phyloP scores from a whole-genome alignment of 2,329 filamentous ascomycete genomes.

The Botryotinia convoluta region DNA sequence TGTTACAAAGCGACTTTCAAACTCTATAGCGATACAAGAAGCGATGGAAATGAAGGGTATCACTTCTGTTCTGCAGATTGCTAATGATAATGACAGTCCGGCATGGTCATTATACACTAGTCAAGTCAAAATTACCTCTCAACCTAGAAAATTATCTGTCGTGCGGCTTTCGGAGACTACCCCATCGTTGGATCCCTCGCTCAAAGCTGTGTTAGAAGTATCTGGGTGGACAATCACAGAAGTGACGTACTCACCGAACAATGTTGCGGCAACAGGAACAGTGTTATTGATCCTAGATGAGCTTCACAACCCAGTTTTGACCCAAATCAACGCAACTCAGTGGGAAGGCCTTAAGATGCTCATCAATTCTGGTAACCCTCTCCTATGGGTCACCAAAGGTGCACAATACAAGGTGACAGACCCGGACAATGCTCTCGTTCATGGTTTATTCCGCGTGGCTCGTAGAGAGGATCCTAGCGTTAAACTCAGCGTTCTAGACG shows the following conservation, averaged over 20 bases:
- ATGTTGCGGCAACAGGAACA: not conserved
- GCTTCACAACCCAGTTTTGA: conserved; percentile 20
- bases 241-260: not conserved
- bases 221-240: not conserved
- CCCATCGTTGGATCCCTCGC: not conserved
- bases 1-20: not conserved
- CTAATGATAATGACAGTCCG: not conserved
- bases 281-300: conserved; percentile 25
- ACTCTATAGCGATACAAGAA: not conserved
- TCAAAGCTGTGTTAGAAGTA: not conserved
- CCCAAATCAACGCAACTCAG: not conserved
- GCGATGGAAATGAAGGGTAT: not conserved
- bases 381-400: conserved; percentile 41
- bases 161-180: not conserved
- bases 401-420: conserved; percentile 31
- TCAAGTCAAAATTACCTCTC: not conserved
- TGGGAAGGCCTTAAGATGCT: conserved; percentile 25
- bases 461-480: conserved; percentile 25
- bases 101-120: not conserved
- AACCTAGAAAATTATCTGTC: not conserved
- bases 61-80: not conserved
- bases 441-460: conserved; percentile 39
- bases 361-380: conserved; percentile 3
- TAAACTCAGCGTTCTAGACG: conserved; percentile 24
- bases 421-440: conserved; percentile 37